phyloP scores from a whole-genome alignment of 2,329 filamentous ascomycete species.

The Juglanconis oblonga region DNA sequence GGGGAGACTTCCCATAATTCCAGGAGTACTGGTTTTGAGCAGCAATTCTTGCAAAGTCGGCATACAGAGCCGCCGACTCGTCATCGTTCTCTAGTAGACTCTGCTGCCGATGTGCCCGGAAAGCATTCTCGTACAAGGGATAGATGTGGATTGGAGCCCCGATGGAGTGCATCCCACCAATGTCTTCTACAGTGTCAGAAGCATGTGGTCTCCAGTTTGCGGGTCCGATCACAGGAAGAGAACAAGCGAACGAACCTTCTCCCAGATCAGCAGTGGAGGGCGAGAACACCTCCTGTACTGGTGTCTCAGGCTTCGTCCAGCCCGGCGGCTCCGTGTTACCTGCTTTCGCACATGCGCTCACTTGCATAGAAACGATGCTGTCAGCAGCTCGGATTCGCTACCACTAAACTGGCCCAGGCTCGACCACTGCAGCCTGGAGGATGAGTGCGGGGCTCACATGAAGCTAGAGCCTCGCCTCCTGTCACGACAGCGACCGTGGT shows the following conservation, averaged over 20 bases:
- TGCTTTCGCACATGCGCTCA: constrained; percentile 32
- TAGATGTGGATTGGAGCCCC: constrained; percentile 66
- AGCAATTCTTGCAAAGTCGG: constrained; percentile 56
- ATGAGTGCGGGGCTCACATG: constrained; percentile 34
- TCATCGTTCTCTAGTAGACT: constrained; percentile 51
- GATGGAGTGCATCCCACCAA: constrained; percentile 55
- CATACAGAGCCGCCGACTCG: constrained; percentile 60
- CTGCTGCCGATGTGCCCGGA: constrained; percentile 55
- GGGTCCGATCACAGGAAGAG: constrained; percentile 30
- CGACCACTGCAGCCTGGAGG: background rate
- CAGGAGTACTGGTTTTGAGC: constrained; percentile 53
- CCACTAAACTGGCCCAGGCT: background rate
- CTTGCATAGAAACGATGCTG: constrained; percentile 3
- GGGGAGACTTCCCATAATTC: constrained; percentile 47
- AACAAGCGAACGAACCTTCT: constrained; percentile 38
- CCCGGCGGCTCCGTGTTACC: constrained; percentile 47
- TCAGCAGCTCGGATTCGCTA: background rate
- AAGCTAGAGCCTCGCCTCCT: constrained; percentile 64
- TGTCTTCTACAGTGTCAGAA: constrained; percentile 34
- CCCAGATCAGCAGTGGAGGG: constrained; percentile 45
- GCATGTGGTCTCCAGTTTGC: constrained; percentile 27
- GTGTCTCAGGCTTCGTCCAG: constrained; percentile 49
- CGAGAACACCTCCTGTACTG: constrained; percentile 25
- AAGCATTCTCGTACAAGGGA: constrained; percentile 64
- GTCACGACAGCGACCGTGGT: constrained; percentile 56